Evolutionary conservation across 208 protist species (phyloP).

Genomic region (Naegleria lovaniensis): DNA sequence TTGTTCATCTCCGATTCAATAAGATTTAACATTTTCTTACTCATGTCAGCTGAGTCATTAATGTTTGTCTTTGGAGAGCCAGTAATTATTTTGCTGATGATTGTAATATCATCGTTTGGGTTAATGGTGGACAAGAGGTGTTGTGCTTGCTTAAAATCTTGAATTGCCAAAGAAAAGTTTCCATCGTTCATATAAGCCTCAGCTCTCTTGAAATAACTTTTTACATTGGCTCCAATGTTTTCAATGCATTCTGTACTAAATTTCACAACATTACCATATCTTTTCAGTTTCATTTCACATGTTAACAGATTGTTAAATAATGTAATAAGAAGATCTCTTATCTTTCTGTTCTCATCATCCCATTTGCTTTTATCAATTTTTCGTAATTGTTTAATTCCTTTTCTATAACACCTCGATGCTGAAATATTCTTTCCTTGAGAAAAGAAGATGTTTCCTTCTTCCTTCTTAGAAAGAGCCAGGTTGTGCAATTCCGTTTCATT

Average conservation of each 20-base stretch:
- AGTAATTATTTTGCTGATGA: neutral
- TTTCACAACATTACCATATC: neutral
- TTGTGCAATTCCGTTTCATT: neutral
- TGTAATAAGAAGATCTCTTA: neutral
- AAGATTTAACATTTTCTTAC: neutral
- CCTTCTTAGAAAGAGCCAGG: neutral
- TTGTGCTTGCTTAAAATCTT: neutral
- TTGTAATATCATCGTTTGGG: neutral
- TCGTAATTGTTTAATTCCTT: neutral
- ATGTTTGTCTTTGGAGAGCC: neutral
- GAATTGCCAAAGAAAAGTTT: neutral
- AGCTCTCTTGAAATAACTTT: neutral
- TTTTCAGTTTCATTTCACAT: neutral
- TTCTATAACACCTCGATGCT: neutral
- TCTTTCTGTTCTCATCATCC: neutral
- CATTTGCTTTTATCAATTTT: neutral
- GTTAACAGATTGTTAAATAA: neutral
- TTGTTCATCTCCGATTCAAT: conserved; percentile 49
- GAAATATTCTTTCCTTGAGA: neutral
- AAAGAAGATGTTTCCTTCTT: neutral
- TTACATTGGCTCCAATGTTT: neutral
- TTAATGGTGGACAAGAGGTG: neutral
- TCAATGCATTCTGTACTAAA: neutral
- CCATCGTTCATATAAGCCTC: neutral
- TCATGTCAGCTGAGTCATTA: neutral